A percentile compares a stretch with the other conserved stretches of the same genome.
Conservation (phyloP, 306 rosid species). For the Benincasa hispida region DNA sequence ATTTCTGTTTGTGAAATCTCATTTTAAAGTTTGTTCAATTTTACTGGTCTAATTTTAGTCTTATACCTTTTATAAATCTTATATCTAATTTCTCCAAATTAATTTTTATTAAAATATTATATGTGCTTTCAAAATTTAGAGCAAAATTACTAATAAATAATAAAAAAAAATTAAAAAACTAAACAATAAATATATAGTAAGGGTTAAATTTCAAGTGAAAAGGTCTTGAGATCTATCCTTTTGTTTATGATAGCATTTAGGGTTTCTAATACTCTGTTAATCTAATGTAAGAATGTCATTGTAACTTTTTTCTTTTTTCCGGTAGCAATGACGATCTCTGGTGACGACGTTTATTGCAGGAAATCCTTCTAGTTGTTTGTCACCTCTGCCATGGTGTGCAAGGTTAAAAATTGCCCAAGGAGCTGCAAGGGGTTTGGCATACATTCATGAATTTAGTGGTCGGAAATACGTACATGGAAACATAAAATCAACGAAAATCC, state of each 20-base stretch:
- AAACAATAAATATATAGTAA: no score
- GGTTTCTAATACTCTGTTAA: no score
- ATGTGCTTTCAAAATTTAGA: no score
- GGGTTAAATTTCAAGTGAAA: no score
- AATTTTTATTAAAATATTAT: no score
- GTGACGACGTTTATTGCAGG: conserved; percentile 31
- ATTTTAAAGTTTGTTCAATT: no score
- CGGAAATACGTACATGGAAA: conserved; percentile 68
- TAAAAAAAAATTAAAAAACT: no score
- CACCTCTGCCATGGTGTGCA: conserved; percentile 46
- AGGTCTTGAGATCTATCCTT: neutral
- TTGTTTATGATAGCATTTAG: no score
- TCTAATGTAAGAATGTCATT: neutral
- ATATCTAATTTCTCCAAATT: no score
- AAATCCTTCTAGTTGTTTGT: conserved; percentile 28
- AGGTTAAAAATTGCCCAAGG: conserved; percentile 74
- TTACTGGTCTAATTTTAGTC: no score
- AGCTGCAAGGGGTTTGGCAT: conserved; percentile 57
- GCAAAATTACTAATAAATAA: no score
- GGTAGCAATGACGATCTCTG: neutral
- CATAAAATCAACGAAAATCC: conserved; percentile 62
- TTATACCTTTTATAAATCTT: no score
- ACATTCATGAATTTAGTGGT: conserved; percentile 56
- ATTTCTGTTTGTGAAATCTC: neutral
- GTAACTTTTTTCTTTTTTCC: neutral